phyloP scores from a whole-genome alignment of 2,329 filamentous ascomycete species.

The Huntiella moniliformis region DNA sequence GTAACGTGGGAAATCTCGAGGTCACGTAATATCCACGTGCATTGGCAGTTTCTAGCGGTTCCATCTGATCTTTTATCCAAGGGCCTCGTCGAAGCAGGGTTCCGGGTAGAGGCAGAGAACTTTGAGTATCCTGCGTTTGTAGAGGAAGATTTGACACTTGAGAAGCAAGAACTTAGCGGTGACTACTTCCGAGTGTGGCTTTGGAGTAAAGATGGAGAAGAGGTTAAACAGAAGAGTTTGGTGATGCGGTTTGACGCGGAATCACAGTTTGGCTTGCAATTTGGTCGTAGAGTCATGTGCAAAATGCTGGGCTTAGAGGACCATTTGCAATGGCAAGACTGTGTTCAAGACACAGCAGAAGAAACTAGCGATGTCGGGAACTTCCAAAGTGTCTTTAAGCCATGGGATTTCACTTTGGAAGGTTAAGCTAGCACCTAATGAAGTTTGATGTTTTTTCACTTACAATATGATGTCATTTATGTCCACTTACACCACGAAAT shows the following conservation, averaged over 20 bases:
- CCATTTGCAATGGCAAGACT: conserved; percentile 71
- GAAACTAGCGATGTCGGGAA: conserved; percentile 60
- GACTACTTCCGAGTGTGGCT: conserved; percentile 75
- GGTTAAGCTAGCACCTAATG: background rate
- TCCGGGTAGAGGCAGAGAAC: conserved; percentile 77
- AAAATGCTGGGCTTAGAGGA: conserved; percentile 68
- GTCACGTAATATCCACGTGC: conserved; percentile 61
- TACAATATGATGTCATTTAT: no score
- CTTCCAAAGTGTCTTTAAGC: conserved; percentile 67
- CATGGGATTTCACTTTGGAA: conserved; percentile 60
- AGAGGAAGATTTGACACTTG: conserved; percentile 29
- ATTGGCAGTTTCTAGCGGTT: conserved; percentile 85
- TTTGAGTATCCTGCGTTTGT: conserved; percentile 33
- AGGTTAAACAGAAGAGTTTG: conserved; percentile 34
- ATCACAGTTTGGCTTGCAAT: conserved; percentile 75
- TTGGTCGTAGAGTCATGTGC: conserved; percentile 69
- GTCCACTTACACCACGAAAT: background rate
- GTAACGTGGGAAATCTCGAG: conserved; percentile 90
- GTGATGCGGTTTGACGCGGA: conserved; percentile 54
- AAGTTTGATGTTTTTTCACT: background rate
- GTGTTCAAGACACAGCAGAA: conserved; percentile 55
- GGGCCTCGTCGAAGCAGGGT: conserved; percentile 70
- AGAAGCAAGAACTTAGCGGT: conserved; percentile 26
- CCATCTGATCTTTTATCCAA: conserved; percentile 46
- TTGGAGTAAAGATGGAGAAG: conserved; percentile 35